phyloP scores from a whole-genome alignment of 2,329 filamentous ascomycete species.

The Didymella glomerata region DNA sequence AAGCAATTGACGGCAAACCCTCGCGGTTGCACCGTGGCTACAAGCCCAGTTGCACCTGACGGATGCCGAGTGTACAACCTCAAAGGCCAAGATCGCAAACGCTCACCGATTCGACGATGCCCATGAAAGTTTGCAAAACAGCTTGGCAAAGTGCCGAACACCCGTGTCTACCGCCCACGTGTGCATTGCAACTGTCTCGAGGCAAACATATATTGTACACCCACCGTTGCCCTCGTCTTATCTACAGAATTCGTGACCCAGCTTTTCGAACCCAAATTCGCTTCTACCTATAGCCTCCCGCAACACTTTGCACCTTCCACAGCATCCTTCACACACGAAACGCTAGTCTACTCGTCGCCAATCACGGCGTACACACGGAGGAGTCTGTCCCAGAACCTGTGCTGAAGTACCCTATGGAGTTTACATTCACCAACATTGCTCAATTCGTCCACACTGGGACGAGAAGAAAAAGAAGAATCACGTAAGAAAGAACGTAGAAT shows the following conservation, averaged over 20 bases:
- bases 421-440: conserved; percentile 27
- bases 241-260: background rate
- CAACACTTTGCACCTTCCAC: background rate
- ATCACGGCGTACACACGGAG: conserved; percentile 38
- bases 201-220: background rate
- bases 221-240: background rate
- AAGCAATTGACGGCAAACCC: background rate
- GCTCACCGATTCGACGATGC: conserved; percentile 3
- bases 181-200: background rate
- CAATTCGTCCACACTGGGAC: conserved; percentile 38
- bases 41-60: background rate
- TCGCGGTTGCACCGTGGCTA: background rate
- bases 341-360: conserved; percentile 26
- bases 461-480: conserved; percentile 32
- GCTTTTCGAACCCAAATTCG: background rate
- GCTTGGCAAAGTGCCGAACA: conserved; percentile 17
- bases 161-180: conserved; percentile 8
- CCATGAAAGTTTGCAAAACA: conserved; percentile 1
- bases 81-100: conserved; percentile 7
- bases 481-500: conserved; percentile 10
- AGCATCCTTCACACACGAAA: background rate
- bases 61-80: background rate
- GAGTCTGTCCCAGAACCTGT: conserved; percentile 42
- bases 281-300: background rate
- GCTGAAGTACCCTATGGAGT: conserved; percentile 41